Percentiles rank a stretch among this genome's conserved stretches.
Conservation (phyloP, 495 filamentous ascomycete species). For the Xylaria palmicola region DNA sequence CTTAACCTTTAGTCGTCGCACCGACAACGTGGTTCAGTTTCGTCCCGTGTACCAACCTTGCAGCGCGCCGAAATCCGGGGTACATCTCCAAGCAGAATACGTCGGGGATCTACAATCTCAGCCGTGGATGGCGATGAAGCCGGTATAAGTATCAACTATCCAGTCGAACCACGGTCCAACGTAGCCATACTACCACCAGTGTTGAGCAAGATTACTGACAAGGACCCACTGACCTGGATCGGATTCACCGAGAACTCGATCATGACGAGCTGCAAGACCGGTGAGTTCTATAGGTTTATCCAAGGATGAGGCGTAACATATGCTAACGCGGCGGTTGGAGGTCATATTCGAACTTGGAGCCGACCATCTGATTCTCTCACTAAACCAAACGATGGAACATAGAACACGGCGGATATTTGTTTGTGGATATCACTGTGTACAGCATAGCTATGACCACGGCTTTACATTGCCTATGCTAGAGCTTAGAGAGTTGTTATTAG, state of each 20-base stretch:
- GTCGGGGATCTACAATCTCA: slow-evolving; percentile 64
- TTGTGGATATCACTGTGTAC: background rate
- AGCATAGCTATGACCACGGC: no score
- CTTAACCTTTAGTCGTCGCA: slow-evolving; percentile 43
- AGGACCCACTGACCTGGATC: slow-evolving; percentile 84
- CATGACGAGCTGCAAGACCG: slow-evolving; percentile 84
- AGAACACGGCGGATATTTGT: background rate
- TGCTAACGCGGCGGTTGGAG: slow-evolving; percentile 43
- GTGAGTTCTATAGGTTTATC: slow-evolving; percentile 56
- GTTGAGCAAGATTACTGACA: slow-evolving; percentile 83
- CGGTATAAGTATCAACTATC: slow-evolving; percentile 64
- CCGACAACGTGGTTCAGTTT: slow-evolving; percentile 61
- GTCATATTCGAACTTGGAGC: slow-evolving; percentile 86
- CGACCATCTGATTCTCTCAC: slow-evolving; percentile 54
- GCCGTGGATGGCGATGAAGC: slow-evolving; percentile 47
- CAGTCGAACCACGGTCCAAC: slow-evolving; percentile 73
- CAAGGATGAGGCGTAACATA: background rate
- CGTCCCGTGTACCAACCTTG: slow-evolving; percentile 48
- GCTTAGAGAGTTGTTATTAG: no score
- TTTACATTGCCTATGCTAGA: no score
- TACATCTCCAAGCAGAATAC: slow-evolving; percentile 54
- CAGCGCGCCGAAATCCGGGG: slow-evolving; percentile 51
- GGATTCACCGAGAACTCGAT: slow-evolving; percentile 89
- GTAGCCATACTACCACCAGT: slow-evolving; percentile 92
- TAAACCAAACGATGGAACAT: slow-evolving; percentile 2